Evolutionary conservation across 2,329 filamentous ascomycete species (phyloP).

Genomic region (Colletotrichum agaves): DNA sequence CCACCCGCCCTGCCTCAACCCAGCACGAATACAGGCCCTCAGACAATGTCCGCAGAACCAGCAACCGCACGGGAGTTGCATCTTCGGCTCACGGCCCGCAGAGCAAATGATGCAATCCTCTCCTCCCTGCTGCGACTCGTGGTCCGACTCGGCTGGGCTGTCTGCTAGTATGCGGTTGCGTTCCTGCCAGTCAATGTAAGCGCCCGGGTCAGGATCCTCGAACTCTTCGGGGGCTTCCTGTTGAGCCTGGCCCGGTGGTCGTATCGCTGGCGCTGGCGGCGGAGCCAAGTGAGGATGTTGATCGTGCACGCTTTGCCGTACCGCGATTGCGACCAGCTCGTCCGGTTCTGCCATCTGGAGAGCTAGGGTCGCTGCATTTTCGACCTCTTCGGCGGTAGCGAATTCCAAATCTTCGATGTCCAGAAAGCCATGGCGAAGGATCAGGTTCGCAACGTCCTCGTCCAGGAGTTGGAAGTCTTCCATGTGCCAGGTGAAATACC

Average conservation of each 20-base stretch:
- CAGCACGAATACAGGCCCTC: conserved; percentile 30
- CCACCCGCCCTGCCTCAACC: conserved; percentile 32
- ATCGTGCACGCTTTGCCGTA: neutral
- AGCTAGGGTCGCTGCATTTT: conserved; percentile 19
- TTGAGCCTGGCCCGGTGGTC: neutral
- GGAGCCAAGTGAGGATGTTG: neutral
- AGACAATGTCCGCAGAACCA: conserved; percentile 35
- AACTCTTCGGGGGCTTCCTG: neutral
- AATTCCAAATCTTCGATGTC: conserved; percentile 11
- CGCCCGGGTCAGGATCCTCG: neutral
- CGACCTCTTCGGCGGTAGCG: conserved; percentile 14
- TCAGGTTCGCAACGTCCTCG: conserved; percentile 26
- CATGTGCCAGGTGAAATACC: conserved; percentile 1
- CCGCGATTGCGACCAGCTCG: conserved; percentile 24
- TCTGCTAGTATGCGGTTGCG: conserved; percentile 29
- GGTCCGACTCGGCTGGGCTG: neutral
- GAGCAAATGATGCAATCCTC: conserved; percentile 26
- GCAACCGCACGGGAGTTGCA: conserved; percentile 34
- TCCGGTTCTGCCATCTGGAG: conserved; percentile 19
- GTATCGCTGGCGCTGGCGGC: no score
- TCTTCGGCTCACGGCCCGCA: neutral
- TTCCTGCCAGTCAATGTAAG: conserved; percentile 25
- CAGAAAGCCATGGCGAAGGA: conserved; percentile 25
- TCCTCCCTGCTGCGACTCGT: neutral
- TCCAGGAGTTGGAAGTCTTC: conserved; percentile 30